These are phyloP conservation scores for Schoenoplectus tabernaemontani DNA, from an alignment of 202 grass and related monocot genomes.

Conservation along the genomic window DNA sequence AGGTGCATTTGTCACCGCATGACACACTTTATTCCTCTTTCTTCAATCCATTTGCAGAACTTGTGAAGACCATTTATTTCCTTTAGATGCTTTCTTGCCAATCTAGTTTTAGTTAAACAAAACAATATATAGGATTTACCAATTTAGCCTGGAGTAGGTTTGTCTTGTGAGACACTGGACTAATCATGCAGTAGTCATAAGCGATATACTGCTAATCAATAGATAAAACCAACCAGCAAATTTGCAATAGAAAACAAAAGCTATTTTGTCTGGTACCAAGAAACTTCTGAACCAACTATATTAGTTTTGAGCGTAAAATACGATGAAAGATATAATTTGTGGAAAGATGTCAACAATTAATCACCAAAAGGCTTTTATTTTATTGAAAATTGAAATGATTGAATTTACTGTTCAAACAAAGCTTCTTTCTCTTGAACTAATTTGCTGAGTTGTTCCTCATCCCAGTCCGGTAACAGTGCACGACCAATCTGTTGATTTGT, in stretches of 20 bases:
- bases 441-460: slow-evolving; percentile 26
- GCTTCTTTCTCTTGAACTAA: slow-evolving; percentile 73
- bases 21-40: slow-evolving; percentile 43
- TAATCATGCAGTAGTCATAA: neutral
- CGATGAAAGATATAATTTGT: neutral
- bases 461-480: slow-evolving; percentile 67
- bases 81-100: slow-evolving; percentile 41
- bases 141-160: too few species aligned
- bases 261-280: neutral
- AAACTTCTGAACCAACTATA: neutral
- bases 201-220: neutral
- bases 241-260: neutral
- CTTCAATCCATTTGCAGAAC: slow-evolving; percentile 48
- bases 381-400: neutral
- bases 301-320: neutral
- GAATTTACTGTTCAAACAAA: slow-evolving; percentile 43
- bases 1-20: slow-evolving; percentile 74
- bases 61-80: slow-evolving; percentile 44
- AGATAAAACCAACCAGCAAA: neutral
- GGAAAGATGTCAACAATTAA: neutral
- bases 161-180: too few species aligned
- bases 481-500: slow-evolving; percentile 50
- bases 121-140: neutral
- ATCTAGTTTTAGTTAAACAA: slow-evolving; percentile 1
- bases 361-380: neutral